Conservation (phyloP, 129 eudicot species). For the Helianthus tuberosus region DNA sequence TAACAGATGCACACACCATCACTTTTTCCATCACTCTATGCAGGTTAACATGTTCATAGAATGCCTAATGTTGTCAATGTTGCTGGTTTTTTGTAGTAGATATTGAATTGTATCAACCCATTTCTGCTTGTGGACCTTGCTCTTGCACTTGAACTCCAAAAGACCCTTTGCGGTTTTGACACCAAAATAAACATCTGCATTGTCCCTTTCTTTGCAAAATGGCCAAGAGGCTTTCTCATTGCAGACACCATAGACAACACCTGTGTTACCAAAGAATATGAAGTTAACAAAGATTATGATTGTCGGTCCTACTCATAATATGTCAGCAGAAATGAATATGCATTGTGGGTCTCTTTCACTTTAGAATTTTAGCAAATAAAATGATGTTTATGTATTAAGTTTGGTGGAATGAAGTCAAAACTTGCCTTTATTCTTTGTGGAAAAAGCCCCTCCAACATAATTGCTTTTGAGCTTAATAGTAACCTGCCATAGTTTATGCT, state of each 20-base stretch:
- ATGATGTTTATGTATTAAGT: neutral
- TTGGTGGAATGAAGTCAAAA: conserved; percentile 26
- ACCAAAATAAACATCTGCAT: conserved; percentile 69
- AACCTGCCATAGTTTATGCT: conserved; percentile 44
- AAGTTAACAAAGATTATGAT: neutral
- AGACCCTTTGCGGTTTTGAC: conserved; percentile 81
- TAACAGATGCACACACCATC: conserved; percentile 21
- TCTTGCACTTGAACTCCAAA: conserved; percentile 89
- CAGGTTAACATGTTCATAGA: conserved; percentile 41
- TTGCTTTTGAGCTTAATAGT: conserved; percentile 75
- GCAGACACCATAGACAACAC: conserved; percentile 79
- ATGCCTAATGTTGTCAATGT: conserved; percentile 41
- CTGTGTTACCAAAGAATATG: conserved; percentile 47
- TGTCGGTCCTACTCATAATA: neutral
- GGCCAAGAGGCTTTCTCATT: conserved; percentile 67
- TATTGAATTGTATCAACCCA: conserved; percentile 79
- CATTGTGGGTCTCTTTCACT: neutral
- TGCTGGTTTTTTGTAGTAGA: conserved; percentile 46
- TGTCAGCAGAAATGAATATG: neutral
- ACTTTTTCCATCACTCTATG: conserved; percentile 26
- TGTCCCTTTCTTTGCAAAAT: conserved; percentile 63
- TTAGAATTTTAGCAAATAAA: neutral
- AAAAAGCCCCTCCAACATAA: conserved; percentile 88
- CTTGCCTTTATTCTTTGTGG: conserved; percentile 84
- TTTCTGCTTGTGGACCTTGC: conserved; percentile 69